phyloP scores from a whole-genome alignment of 768 basidiomycete genomes.

The Phaeotremella fagi region DNA sequence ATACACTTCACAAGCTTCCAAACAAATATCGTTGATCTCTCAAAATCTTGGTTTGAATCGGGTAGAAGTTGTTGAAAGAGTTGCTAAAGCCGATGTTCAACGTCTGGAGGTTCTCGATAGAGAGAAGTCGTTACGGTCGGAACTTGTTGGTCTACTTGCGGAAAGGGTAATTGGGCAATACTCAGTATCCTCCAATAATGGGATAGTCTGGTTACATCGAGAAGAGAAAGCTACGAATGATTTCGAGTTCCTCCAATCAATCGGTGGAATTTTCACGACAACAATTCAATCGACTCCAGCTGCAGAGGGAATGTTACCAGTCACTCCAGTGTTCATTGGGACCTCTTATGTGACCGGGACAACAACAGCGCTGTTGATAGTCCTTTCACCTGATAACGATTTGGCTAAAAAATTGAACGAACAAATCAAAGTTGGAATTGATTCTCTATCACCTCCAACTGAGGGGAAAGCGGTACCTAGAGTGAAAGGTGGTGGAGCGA shows the following conservation, averaged over 20 bases:
- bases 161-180: slow-evolving; percentile 5
- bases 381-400: slow-evolving; percentile 31
- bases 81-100: slow-evolving; percentile 51
- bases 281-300: not conserved
- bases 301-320: not conserved
- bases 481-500: slow-evolving; percentile 46
- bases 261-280: not conserved
- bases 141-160: slow-evolving; percentile 18
- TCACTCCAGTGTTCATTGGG: slow-evolving; percentile 11
- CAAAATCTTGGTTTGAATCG: slow-evolving; percentile 64
- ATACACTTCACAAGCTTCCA: slow-evolving; percentile 60
- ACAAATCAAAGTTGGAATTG: slow-evolving; percentile 25
- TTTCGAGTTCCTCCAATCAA: slow-evolving; percentile 36
- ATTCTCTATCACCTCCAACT: not conserved
- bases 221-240: slow-evolving; percentile 39
- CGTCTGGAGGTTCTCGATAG: slow-evolving; percentile 45
- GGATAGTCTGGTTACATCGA: slow-evolving; percentile 21
- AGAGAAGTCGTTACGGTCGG: slow-evolving; percentile 15
- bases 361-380: slow-evolving; percentile 23
- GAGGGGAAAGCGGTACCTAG: slow-evolving; percentile 18
- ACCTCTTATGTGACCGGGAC: slow-evolving; percentile 17
- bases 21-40: slow-evolving; percentile 57
- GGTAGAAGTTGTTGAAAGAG: slow-evolving; percentile 63
- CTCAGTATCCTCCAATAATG: not conserved
- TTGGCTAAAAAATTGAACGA: slow-evolving; percentile 37